A percentile compares a stretch with the other conserved stretches of the same genome.
Conservation (phyloP, 1,139 yeast genomes). For the Pichia sp. region DNA sequence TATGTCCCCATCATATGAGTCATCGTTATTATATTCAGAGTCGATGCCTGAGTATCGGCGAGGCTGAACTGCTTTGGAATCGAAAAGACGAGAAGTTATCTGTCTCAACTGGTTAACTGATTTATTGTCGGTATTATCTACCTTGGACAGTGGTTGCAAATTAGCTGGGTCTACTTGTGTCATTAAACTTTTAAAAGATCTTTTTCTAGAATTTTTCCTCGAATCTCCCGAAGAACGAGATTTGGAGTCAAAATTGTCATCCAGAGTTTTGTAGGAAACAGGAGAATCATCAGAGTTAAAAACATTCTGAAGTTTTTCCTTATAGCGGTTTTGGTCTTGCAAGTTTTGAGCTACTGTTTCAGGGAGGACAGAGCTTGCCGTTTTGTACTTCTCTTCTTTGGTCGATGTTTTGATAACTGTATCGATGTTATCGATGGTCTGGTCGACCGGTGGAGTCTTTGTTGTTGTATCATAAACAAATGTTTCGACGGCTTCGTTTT, state of each 20-base stretch:
- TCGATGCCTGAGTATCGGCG: constrained; percentile 68
- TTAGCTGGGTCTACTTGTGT: not conserved
- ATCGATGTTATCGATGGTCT: constrained; percentile 5
- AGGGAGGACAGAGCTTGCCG: not conserved
- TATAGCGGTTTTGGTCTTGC: not conserved
- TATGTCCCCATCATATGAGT: constrained; percentile 25
- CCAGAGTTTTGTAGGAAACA: constrained; percentile 13
- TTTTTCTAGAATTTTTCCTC: constrained; percentile 10
- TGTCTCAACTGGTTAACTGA: constrained; percentile 46
- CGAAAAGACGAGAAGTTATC: constrained; percentile 67
- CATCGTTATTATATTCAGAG: constrained; percentile 31
- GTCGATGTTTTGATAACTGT: not conserved
- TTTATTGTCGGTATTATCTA: constrained; percentile 14
- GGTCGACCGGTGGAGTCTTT: constrained; percentile 17
- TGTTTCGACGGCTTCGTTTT: constrained; percentile 84
- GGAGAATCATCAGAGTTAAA: constrained; percentile 8
- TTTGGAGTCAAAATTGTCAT: constrained; percentile 18
- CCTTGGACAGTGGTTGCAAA: constrained; percentile 3
- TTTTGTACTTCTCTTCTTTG: constrained; percentile 5
- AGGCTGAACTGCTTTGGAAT: constrained; percentile 66
- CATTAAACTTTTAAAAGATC: constrained; percentile 7
- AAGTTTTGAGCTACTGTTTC: not conserved
- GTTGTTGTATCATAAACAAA: constrained; percentile 76
- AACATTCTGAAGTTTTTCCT: constrained; percentile 12
- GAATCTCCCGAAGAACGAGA: constrained; percentile 18